phyloP scores from a whole-genome alignment of 768 basidiomycete species.

The Phylloporus sp. region DNA sequence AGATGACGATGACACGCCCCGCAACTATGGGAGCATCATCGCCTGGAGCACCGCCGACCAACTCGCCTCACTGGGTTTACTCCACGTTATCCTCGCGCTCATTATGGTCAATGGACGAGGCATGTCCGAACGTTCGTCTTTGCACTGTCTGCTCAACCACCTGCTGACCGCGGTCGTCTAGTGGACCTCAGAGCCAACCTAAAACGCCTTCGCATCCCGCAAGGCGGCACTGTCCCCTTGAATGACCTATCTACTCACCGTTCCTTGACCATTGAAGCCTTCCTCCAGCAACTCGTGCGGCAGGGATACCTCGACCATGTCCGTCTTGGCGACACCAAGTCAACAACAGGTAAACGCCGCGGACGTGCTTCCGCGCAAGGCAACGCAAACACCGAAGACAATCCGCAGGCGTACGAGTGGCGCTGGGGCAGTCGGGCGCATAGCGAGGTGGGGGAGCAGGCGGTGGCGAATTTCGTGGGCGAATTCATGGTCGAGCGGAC shows the following conservation, averaged over 20 bases:
- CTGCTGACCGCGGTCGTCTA: constrained; percentile 26
- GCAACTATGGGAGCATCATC: constrained; percentile 62
- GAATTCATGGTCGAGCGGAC: constrained; percentile 59
- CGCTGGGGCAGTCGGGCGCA: constrained; percentile 81
- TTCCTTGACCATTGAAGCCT: constrained; percentile 55
- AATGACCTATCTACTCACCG: constrained; percentile 47
- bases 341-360: constrained; percentile 48
- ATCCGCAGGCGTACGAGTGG: constrained; percentile 55
- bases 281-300: constrained; percentile 56
- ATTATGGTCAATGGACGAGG: constrained; percentile 78
- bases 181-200: constrained; percentile 70
- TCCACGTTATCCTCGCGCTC: constrained; percentile 77
- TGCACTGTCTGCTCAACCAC: not conserved
- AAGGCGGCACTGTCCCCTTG: constrained; percentile 45
- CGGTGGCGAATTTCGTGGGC: constrained; percentile 68
- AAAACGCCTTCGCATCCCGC: constrained; percentile 60
- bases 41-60: constrained; percentile 69
- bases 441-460: constrained; percentile 78
- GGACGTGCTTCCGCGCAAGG: constrained; percentile 45
- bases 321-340: constrained; percentile 46
- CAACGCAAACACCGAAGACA: constrained; percentile 8
- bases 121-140: constrained; percentile 59
- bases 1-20: constrained; percentile 46
- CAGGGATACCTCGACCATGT: constrained; percentile 78
- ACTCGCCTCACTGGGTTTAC: constrained; percentile 62